Percentiles rank a stretch among this genome's conserved stretches.
Evolutionary conservation across 2,329 filamentous ascomycete species (phyloP).

Genomic region (Trichoderma arundinaceum): DNA sequence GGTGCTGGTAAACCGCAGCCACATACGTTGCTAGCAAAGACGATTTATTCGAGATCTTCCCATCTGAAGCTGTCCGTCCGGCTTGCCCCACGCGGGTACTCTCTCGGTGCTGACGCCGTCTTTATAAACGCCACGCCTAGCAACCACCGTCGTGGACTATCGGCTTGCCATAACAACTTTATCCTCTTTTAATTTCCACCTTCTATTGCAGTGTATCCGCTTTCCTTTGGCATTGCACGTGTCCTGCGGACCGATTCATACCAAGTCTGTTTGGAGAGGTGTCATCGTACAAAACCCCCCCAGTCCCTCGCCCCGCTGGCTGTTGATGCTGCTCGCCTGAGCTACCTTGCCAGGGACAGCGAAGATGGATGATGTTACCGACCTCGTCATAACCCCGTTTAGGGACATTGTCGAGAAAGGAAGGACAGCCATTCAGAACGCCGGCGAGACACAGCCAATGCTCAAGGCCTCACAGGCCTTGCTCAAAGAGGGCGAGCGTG

Average conservation of each 20-base stretch:
- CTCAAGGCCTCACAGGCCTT: conserved; percentile 55
- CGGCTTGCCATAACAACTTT: conserved; percentile 14
- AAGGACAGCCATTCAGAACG: conserved; percentile 54
- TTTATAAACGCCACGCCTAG: conserved; percentile 23
- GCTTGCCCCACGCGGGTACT: conserved; percentile 11
- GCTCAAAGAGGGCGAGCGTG: conserved; percentile 55
- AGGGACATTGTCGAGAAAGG: conserved; percentile 60
- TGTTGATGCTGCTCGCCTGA: conserved; percentile 1
- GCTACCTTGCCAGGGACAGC: conserved; percentile 4
- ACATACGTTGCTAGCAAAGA: not conserved
- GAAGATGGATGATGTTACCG: conserved; percentile 49
- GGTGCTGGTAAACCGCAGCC: not conserved
- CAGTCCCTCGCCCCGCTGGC: conserved; percentile 19
- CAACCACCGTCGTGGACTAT: conserved; percentile 19
- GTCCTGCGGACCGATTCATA: conserved; percentile 8
- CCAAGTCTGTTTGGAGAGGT: not conserved
- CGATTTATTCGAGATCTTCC: not conserved
- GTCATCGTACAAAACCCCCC: conserved; percentile 21
- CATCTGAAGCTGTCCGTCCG: not conserved
- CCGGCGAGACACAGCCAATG: conserved; percentile 53
- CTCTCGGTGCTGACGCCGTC: conserved; percentile 6
- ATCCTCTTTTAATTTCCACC: conserved; percentile 30
- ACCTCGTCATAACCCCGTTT: conserved; percentile 58
- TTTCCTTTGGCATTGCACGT: conserved; percentile 21
- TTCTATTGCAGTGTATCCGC: not conserved